These are phyloP conservation scores for Monsonia emarginata DNA, from an alignment of 441 rosid genomes.

Conservation along the genomic window DNA sequence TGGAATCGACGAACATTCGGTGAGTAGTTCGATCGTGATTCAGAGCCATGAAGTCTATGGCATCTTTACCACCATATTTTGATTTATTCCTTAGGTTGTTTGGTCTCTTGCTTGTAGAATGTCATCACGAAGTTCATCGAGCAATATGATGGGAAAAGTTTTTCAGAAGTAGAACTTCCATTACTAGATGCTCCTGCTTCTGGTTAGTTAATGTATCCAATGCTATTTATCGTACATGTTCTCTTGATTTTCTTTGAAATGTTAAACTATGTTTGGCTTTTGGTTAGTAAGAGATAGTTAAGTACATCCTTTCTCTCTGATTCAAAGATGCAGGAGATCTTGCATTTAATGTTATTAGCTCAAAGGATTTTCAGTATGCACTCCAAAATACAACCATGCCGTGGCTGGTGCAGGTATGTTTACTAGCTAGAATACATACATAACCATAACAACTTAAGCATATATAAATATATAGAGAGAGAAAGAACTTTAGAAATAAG, in stretches of 20 bases:
- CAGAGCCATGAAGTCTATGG: neutral
- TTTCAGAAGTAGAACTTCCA: slow-evolving; percentile 51
- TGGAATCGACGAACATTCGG: slow-evolving; percentile 68
- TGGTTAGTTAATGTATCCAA: slow-evolving; percentile 57
- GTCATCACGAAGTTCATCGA: slow-evolving; percentile 36
- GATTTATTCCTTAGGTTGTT: slow-evolving; percentile 11
- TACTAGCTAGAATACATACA: neutral
- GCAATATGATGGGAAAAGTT: slow-evolving; percentile 39
- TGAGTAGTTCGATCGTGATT: slow-evolving; percentile 32
- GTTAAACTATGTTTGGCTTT: slow-evolving; percentile 1
- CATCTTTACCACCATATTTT: slow-evolving; percentile 2
- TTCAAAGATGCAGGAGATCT: slow-evolving; percentile 38
- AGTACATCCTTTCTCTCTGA: slow-evolving; percentile 12
- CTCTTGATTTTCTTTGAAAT: slow-evolving; percentile 3
- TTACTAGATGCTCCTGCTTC: slow-evolving; percentile 38
- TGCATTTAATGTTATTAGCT: slow-evolving; percentile 39
- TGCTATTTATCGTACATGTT: slow-evolving; percentile 7
- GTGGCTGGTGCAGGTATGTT: slow-evolving; percentile 60
- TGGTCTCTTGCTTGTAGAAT: slow-evolving; percentile 40
- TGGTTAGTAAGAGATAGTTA: neutral
- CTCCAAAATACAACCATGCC: slow-evolving; percentile 49
- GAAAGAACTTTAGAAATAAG: neutral
- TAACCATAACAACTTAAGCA: no score
- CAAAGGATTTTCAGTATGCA: slow-evolving; percentile 37
- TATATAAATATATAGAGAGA: no score